phyloP scores from a whole-genome alignment of 768 basidiomycete genomes.

The Hypsizygus marmoreus region DNA sequence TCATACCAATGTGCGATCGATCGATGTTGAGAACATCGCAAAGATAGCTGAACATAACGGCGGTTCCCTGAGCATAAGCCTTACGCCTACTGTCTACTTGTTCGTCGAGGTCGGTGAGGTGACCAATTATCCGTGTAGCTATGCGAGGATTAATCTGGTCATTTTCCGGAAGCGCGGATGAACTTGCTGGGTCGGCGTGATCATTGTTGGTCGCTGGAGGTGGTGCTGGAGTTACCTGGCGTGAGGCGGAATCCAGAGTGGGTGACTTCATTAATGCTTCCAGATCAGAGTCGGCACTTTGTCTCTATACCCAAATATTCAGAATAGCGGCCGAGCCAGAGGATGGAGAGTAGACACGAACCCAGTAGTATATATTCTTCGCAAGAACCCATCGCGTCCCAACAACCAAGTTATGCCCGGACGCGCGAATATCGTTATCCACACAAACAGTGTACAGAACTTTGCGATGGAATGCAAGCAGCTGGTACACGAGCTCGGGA shows the following conservation, averaged over 20 bases:
- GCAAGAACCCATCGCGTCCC: conserved; percentile 26
- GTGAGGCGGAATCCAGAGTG: background rate
- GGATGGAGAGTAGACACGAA: conserved; percentile 7
- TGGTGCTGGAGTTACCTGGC: background rate
- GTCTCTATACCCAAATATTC: background rate
- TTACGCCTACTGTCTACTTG: background rate
- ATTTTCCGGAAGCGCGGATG: background rate
- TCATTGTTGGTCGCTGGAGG: too few relatives aligned
- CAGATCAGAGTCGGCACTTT: background rate
- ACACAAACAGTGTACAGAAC: conserved; percentile 26
- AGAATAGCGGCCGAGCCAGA: background rate
- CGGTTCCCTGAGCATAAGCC: background rate
- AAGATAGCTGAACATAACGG: background rate
- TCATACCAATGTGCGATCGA: background rate
- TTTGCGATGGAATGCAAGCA: conserved; percentile 14
- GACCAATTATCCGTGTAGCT: conserved; percentile 3
- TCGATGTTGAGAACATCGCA: conserved; percentile 12
- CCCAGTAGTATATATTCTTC: conserved; percentile 22
- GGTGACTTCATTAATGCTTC: background rate
- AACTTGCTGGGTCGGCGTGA: background rate
- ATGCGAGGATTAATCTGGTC: background rate
- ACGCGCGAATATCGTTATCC: conserved; percentile 16
- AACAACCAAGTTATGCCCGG: conserved; percentile 12
- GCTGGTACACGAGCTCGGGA: conserved; percentile 8
- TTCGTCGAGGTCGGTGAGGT: conserved; percentile 2